Base-by-base conservation (phyloP, 2,329 filamentous ascomycete species). In the Hypomyces perniciosus region DNA sequence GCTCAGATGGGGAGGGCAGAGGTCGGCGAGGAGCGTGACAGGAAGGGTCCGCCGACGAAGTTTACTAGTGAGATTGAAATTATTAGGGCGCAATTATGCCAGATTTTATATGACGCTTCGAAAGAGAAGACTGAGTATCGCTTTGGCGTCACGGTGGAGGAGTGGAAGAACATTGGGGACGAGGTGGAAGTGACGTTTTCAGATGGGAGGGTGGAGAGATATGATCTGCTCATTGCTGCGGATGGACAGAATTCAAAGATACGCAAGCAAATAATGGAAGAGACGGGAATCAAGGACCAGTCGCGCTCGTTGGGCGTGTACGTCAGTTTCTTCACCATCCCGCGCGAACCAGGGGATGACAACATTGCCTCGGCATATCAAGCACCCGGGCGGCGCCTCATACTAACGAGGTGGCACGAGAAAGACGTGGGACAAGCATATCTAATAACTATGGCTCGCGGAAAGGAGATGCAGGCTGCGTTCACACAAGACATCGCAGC, bases 41-140 rank as follows among this genome's bases (percentile, higher is more conserved):
- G 71, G 42, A 20, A 20, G 20, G 20, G 20, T 20, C 20, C 20
- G 26, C 12, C 35, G 6, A 38, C 41, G 31, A 64, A 60, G 20
- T 66, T 78, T 27, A 75, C 74, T 0, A 69, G 66, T 0, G 77
- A 81, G 26, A 74, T 71, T 35, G 79, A 81, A 61, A 80, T 82
- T 44, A 73, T 81, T 69, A 66, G 79, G 7, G 77, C 75, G 0
- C 75, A 80, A 48, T 55, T 82, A 30, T 73, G 70, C 9, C 59
- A 57, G 1, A 56, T 81, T 2, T 51, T 81, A 0, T 69, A 75
- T 29, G 65, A 67, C 30, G 56, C 62, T 1, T 60, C 58, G 1
- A 60, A 58, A 13, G 57, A 61, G 8, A 55, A 57, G 1, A 53
- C 61, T 0, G 57, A 54, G 37, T 70, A 66, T 30, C 12, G 63